Evolutionary conservation across 768 basidiomycete genomes (phyloP), one percentile per base, ranked within the genome.

Genomic region (Crepidotus variabilis): DNA sequence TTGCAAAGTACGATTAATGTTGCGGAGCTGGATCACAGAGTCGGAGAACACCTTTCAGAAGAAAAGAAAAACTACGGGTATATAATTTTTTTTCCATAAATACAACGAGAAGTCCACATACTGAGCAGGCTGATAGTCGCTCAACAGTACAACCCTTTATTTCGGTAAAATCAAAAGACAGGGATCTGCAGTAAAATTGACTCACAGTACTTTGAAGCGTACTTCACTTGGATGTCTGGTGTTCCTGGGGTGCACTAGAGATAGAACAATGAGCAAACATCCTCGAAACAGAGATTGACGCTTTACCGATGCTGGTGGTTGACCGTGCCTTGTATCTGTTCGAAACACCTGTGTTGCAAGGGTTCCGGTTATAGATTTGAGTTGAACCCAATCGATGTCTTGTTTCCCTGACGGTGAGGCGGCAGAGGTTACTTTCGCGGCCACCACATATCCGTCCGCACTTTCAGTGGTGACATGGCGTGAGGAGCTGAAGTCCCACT

Each of bases 301-400:
- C 35, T 36, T 56, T 51, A 71, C 76, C 45, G 76, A 70, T 11
- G 77, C 60, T 39, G 84, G 83, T 16, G 84, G 78, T 56, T 79
- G 77, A 13, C 85, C 83, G 22, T 71, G 73, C 7, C 71, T 65
- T 10, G 80, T 85, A 56, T 80, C 70, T 2, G 79, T 67, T 50
- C 85, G 70, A 69, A 76, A 85, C 0, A 83, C 70, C 54, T 72
- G 62, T 34, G 65, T 73, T 0, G 83, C 81, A 11, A 84, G 69
- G 6, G 69, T 61, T 5, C 83, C 84, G 16, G 74, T 33, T 16
- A 80, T 63, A 24, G 59, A 65, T 11, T 66, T 71, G 18, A 86
- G 67, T 60, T 73, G 67, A 6, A 84, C 67, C 78, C 80, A 83
- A 53, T 82, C 79, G 34, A 86, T 71, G 58, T 84, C 75, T n/a